Conservation (phyloP, 148 eudicot species). For the Euryodendron excelsum region DNA sequence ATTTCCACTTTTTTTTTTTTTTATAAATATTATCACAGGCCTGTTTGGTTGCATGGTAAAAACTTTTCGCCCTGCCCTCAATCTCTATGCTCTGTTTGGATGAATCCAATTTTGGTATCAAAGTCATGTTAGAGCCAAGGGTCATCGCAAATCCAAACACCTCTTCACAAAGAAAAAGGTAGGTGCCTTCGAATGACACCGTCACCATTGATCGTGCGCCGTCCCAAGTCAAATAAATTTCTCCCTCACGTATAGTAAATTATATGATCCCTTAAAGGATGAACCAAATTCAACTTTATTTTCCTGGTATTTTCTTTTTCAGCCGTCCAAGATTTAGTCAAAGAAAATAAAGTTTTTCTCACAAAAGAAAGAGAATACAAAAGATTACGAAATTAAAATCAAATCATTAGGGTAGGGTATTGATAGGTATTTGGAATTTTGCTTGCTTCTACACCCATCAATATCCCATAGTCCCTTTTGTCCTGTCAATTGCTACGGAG, state of each 20-base stretch:
- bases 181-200: not conserved
- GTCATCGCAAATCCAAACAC: not conserved
- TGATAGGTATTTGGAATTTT: constrained; percentile 16
- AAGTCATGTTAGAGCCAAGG: not conserved
- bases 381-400: not conserved
- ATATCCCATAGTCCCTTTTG: not conserved
- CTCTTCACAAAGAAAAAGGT: not conserved
- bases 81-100: not conserved
- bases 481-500: not conserved
- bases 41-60: not conserved
- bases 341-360: constrained; percentile 3
- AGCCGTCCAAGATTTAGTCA: constrained; percentile 15
- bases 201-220: not conserved
- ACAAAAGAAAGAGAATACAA: not conserved
- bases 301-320: not conserved
- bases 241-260: not conserved
- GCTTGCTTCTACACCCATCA: constrained; percentile 4
- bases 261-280: constrained; percentile 8
- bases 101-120: not conserved
- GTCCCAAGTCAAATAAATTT: not conserved
- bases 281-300: constrained; percentile 11
- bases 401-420: not conserved
- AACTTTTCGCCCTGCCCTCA: not conserved
- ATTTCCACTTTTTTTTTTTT: not conserved
- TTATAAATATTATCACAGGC: not conserved